A percentile compares a stretch with the other conserved stretches of the same genome.
phyloP scores from a whole-genome alignment of 2,329 filamentous ascomycete species.

The Diplodia intermedia region DNA sequence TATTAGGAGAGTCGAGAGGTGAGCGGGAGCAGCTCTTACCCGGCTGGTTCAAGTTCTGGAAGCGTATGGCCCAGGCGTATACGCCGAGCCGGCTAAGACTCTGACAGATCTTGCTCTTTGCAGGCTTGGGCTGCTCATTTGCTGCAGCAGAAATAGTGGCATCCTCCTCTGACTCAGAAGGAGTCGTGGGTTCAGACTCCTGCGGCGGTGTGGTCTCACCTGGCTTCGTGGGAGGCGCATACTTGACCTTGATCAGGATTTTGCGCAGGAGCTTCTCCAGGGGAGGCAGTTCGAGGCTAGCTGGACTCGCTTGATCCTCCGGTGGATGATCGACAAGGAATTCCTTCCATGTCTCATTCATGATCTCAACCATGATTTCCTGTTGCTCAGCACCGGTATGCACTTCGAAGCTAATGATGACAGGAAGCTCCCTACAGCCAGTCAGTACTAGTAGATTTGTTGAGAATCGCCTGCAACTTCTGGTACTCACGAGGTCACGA shows the following conservation, averaged over 20 bases:
- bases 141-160: slow-evolving; percentile 34
- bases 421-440: slow-evolving; percentile 65
- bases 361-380: slow-evolving; percentile 90
- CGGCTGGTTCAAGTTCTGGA: slow-evolving; percentile 72
- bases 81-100: slow-evolving; percentile 77
- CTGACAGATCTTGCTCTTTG: slow-evolving; percentile 68
- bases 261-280: slow-evolving; percentile 74
- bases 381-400: slow-evolving; percentile 85
- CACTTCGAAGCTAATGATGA: slow-evolving; percentile 93
- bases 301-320: slow-evolving; percentile 52
- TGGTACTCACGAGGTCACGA: slow-evolving; percentile 61
- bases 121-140: slow-evolving; percentile 27
- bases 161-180: slow-evolving; percentile 51
- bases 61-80: slow-evolving; percentile 87
- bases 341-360: slow-evolving; percentile 84
- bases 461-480: neutral
- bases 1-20: slow-evolving; percentile 12
- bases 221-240: slow-evolving; percentile 49
- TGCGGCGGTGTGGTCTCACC: slow-evolving; percentile 32
- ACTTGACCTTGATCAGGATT: slow-evolving; percentile 68
- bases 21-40: slow-evolving; percentile 49
- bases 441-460: neutral
- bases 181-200: slow-evolving; percentile 41
- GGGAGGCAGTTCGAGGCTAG: slow-evolving; percentile 62
- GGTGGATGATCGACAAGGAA: slow-evolving; percentile 70